Base-by-base conservation (phyloP, 192 early-diverging fungal species). In the Pilobolus umbonatus region DNA sequence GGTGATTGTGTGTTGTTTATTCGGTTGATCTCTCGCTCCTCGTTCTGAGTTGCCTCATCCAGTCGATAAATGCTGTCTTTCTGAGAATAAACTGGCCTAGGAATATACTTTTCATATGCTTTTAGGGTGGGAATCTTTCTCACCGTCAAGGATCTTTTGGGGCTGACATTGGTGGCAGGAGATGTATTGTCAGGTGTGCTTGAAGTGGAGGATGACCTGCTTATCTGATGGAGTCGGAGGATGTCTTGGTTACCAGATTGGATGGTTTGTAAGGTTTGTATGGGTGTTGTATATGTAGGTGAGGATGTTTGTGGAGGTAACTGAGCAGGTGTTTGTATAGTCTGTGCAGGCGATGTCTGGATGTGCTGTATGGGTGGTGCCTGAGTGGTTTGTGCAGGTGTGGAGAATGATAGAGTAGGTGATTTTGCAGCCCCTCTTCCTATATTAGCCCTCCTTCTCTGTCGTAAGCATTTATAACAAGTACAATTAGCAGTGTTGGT, bases 381-480 rank as follows among this genome's bases (percentile, higher is more conserved):
- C 47, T 49, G 29, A 28, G 52, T 24, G 50, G 34, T 19, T 14
- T 32, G 50, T 34, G 28, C n/a, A 10, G 30, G 4, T 19, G 53
- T 14, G 17, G 54, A 56, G 12, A 17, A 26, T 25, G 30, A 2
- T 26, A 14, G 48, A 8, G 31, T 50, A n/a, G 43, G 8, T 24
- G 25, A 9, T 59, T 34, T 15, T 28, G 44, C 10, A 28, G 43
- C 22, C 9, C 34, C 28, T 34, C 28, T 51, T 12, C 35, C 22
- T 9, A 52, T 42, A 31, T 32, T 60, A 29, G 59, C 55, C 22
- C 70, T 45, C 52, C 70, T 60, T 39, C 70, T 44, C 28, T 72
- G 70, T 22, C 63, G 58, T 62, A 67, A 54, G 22, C 70, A 72
- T 15, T 54, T 65, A 35, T 67, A 72, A 35, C 70, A 72, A 36